Evolutionary conservation across 352 stramenopile species (phyloP), one percentile per base, ranked within the genome.

Genomic region (Phytophthora fragariaefolia): DNA sequence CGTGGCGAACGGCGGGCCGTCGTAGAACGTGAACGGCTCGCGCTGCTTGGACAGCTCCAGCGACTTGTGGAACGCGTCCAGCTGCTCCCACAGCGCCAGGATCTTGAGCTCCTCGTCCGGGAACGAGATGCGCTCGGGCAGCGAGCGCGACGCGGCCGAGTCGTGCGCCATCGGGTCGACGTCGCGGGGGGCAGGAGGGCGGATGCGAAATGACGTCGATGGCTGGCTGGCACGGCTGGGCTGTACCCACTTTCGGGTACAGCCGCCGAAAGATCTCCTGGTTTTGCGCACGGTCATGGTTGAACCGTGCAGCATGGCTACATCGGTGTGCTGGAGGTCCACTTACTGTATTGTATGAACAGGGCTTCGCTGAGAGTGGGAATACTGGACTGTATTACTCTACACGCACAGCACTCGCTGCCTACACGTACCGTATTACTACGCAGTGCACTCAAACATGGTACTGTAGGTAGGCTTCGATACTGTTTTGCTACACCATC

Each of bases 21-120:
- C 98, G 83, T 99, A 99, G 72, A 99, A 99, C 4, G 97, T 99
- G 82, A 98, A 99, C 22, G 96, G 92, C n/a, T 93, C 96, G 52
- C 90, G 79, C 40, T 90, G 92, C 65, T 98, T 92, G n/a, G 89
- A 97, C 20, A 98, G 71, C 60, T 93, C 80, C 38, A 98, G 77
- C 66, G 91, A 98, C 69, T 90, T 97, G 46, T 97, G 72, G 79
- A 98, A 98, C 22, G 93, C 94, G 62, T 96, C 74, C 2, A 97
- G 76, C 47, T 97, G 71, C 42, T 97, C 84, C 93, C 85, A 95
- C 30, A 91, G 79, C 68, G 73, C 56, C 45, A 95, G 66, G 42
- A 82, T 93, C 63, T 90, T 90, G 34, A 89, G 18, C 72, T 95
- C 87, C 62, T 95, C 83, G 6, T 92, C 87, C 7, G 87, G 87